These are phyloP conservation scores for Globisporangium spiculum DNA, from an alignment of 352 stramenopile species.

Conservation along the genomic window DNA sequence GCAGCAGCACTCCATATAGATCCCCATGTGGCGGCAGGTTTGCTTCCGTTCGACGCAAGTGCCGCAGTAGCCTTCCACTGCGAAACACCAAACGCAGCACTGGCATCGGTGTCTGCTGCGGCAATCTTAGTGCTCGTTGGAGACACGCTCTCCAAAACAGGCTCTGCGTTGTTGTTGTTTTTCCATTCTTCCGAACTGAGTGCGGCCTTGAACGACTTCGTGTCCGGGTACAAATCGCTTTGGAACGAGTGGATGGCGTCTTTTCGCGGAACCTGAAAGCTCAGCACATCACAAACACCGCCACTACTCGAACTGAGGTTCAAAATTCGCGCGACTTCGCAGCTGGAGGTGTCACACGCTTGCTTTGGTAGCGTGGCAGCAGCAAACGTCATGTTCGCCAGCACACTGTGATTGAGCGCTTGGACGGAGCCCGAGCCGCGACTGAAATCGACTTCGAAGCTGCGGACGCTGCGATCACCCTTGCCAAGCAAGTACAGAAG, in stretches of 20 bases:
- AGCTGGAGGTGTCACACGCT: slow-evolving; percentile 42
- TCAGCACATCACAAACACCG: slow-evolving; percentile 58
- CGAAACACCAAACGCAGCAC: slow-evolving; percentile 34
- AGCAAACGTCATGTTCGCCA: slow-evolving; percentile 58
- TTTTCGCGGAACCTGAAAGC: slow-evolving; percentile 64
- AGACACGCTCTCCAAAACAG: slow-evolving; percentile 33
- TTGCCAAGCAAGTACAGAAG: slow-evolving; percentile 70
- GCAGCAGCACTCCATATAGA: slow-evolving; percentile 11
- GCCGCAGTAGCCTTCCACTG: neutral
- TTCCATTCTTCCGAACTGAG: slow-evolving; percentile 44
- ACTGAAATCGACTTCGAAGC: slow-evolving; percentile 56
- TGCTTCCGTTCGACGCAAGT: slow-evolving; percentile 1
- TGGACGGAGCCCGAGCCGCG: slow-evolving; percentile 32
- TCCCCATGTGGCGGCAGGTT: slow-evolving; percentile 5
- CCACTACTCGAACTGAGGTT: slow-evolving; percentile 45
- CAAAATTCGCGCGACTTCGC: slow-evolving; percentile 66
- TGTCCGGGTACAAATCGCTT: slow-evolving; percentile 74
- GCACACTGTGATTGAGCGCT: slow-evolving; percentile 46
- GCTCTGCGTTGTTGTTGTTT: slow-evolving; percentile 38
- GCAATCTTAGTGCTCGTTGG: slow-evolving; percentile 24
- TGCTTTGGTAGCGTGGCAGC: slow-evolving; percentile 52
- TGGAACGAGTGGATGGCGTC: slow-evolving; percentile 64
- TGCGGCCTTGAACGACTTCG: slow-evolving; percentile 32
- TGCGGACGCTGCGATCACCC: slow-evolving; percentile 58
- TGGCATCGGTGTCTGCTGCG: slow-evolving; percentile 6